Evolutionary conservation across 2,329 filamentous ascomycete genomes (phyloP), one percentile per base, ranked within the genome.

Genomic region (Sordariomycetes sp.): DNA sequence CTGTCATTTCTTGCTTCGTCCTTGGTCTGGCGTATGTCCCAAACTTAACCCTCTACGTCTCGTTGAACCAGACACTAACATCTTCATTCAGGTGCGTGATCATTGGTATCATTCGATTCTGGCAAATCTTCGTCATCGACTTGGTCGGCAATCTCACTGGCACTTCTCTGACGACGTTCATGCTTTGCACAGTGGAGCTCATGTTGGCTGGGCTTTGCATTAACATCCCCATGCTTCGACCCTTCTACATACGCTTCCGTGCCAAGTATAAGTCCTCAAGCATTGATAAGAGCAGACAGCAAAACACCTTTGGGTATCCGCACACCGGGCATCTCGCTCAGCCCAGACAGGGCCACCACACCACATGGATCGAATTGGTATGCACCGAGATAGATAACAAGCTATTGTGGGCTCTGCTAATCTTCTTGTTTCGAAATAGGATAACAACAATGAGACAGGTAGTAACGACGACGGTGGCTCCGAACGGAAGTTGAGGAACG

Each of bases 1-100:
- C 39, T 14, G 39, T 52, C 11, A 46, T 40, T 7, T 29, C 42
- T 6, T 46, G 44, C 18, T 48, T 47, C 10, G 37, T 39, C 5
- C 41, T 48, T 5, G 41, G 43, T 24, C 28, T 46, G 4, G 41
- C 45, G 46, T 46, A 30, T 10, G 42, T 39, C 11, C 14, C n/a
- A 11, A 12, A 16, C 15, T 25, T 36, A 10, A 25, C 8, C 15
- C 15, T 19, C 16, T 19, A 4, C 6, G 7, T 12, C 19, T 7
- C 11, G 8, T 23, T 17, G 20, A 9, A 8, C 20, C 21, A 25
- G 9, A 14, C 15, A 33, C 23, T 33, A 5, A 15, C 11, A 15
- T 8, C 11, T 21, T 25, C 5, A 21, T n/a, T 12, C 16, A 34
- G 26, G 24, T 20, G 23, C 24, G 33, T 31, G 12, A 29, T 32